These are phyloP conservation scores for Ophiostoma montium DNA, from an alignment of 2,329 filamentous ascomycete genomes.

Conservation along the genomic window DNA sequence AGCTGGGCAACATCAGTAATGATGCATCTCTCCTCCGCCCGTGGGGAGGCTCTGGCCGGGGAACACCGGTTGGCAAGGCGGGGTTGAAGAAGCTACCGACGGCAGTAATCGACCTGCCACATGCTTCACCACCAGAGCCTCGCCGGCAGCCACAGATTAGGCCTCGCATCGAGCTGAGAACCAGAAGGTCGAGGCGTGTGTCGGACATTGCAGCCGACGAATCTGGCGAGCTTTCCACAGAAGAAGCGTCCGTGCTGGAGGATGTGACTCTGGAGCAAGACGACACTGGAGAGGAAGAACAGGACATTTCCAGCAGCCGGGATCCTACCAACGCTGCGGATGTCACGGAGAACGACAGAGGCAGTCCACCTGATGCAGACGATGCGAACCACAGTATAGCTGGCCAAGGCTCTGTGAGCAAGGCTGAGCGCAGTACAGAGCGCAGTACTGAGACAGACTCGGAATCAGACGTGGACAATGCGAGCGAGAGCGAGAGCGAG, in stretches of 20 bases:
- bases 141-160: background rate
- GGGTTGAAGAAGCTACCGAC: background rate
- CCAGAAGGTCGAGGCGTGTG: constrained; percentile 5
- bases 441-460: background rate
- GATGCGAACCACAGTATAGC: background rate
- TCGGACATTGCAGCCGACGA: constrained; percentile 5
- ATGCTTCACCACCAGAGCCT: background rate
- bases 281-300: background rate
- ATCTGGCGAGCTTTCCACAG: constrained; percentile 8
- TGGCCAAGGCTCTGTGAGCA: too few relatives aligned
- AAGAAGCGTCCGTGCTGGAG: constrained; percentile 11
- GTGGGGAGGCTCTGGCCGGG: background rate
- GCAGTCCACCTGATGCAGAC: background rate
- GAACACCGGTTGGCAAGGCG: background rate
- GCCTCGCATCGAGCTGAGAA: constrained; percentile 6
- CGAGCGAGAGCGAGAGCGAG: constrained; percentile 5
- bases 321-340: background rate
- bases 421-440: background rate
- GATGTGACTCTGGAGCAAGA: background rate
- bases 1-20: background rate
- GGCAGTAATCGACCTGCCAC: background rate
- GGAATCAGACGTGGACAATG: background rate
- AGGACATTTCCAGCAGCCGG: background rate
- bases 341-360: background rate
- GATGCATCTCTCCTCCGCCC: constrained; percentile 3